Conservation (phyloP, 257 asterid genomes). For the Haberlea rhodopensis region DNA sequence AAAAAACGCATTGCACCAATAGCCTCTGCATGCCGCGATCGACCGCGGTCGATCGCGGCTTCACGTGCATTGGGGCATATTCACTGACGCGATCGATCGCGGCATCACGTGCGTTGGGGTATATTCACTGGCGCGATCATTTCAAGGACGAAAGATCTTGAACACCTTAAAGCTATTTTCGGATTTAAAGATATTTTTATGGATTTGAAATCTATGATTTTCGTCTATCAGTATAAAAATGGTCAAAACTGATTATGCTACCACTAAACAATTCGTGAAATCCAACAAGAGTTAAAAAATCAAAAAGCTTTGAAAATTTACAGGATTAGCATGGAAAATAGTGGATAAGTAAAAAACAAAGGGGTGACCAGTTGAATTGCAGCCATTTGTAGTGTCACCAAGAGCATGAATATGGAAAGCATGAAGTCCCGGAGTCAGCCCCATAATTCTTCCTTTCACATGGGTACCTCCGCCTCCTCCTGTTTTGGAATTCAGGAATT, state of each 20-base stretch:
- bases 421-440: conserved; percentile 80
- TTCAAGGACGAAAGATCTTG: neutral
- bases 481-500: neutral
- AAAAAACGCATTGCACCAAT: too few relatives aligned
- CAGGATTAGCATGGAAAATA: neutral
- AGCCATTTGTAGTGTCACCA: conserved; percentile 95
- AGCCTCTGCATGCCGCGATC: too few relatives aligned
- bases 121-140: too few relatives aligned
- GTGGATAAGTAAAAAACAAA: neutral
- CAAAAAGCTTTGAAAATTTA: neutral
- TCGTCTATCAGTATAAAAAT: neutral
- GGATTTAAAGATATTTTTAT: too few relatives aligned
- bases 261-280: neutral
- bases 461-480: conserved; percentile 34
- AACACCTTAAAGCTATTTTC: neutral
- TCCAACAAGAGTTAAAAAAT: neutral
- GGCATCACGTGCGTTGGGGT: too few relatives aligned
- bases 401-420: conserved; percentile 91
- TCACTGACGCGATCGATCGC: too few relatives aligned
- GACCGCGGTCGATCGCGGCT: too few relatives aligned
- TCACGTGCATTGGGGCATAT: too few relatives aligned
- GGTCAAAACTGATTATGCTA: too few relatives aligned
- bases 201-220: too few relatives aligned
- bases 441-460: conserved; percentile 63
- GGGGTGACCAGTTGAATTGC: conserved; percentile 75